Base-by-base conservation (phyloP, 2,329 filamentous ascomycete species). In the Zymoseptoria ardabiliae region DNA sequence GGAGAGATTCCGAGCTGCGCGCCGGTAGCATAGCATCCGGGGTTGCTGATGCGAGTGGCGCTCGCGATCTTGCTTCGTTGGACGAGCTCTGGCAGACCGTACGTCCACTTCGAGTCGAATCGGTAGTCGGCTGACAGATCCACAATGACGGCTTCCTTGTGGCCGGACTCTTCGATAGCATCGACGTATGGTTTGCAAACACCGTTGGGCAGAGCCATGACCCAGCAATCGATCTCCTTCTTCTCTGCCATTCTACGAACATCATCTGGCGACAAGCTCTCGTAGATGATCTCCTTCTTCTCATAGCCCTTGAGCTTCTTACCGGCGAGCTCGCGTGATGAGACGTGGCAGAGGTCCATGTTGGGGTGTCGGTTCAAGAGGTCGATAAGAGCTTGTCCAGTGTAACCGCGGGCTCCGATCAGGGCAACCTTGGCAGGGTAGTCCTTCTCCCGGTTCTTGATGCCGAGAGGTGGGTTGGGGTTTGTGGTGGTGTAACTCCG, bases 121-220 rank as follows among this genome's bases (percentile, higher is more conserved):
- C 93, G 87, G 76, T 96, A 95, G 77, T 99, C 94, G 61, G 94
- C 94, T n/a, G 91, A 96, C 41, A 99, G 83, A 73, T 99, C 94
- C 52, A 99, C 82, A 66, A 97, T 89, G 49, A 97, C 79, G 67
- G 89, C 91, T 69, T 78, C 73, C 55, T 78, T 78, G 71, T 84
- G 82, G 59, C 85, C 85, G 30, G 82, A 84, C 70, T 88, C 82
- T 68, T 92, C 84, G 56, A 97, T 84, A 7, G 93, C 93, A 64
- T 97, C 90, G 9, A 97, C 88, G 67, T 88, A 99, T 0, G 94
- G 92, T 77, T 91, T 89, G 84, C 91, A 97, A 54, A 96, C 91
- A 62, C 90, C 90, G 71, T 97, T 99, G 51, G 93, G 94, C 28
- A 97, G 85, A 41, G 94, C 94, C 90, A 97, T 94, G 51, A 97